Conservation (phyloP, 352 stramenopile genomes). For the Pythium utonaiense region DNA sequence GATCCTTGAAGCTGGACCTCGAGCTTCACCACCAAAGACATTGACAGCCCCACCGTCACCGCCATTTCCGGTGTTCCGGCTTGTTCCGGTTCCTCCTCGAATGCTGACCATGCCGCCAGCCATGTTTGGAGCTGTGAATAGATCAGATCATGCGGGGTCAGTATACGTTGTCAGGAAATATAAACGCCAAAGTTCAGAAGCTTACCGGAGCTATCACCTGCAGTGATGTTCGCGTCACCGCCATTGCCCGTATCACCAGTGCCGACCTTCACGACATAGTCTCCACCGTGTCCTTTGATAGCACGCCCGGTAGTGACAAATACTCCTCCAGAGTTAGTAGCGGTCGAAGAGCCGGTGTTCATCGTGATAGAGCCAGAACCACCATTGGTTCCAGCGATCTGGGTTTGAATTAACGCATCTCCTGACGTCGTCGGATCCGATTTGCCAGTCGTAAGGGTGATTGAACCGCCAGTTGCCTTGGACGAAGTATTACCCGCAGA, state of each 20-base stretch:
- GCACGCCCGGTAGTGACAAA: constrained; percentile 31
- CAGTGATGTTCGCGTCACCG: constrained; percentile 58
- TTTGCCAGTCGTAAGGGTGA: constrained; percentile 52
- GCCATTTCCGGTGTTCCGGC: constrained; percentile 38
- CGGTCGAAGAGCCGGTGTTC: constrained; percentile 32
- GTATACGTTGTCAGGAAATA: neutral
- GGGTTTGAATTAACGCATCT: constrained; percentile 52
- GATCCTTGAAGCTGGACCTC: constrained; percentile 34
- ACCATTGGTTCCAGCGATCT: constrained; percentile 43
- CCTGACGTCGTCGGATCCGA: constrained; percentile 59
- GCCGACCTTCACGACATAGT: constrained; percentile 33
- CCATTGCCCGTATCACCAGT: constrained; percentile 32
- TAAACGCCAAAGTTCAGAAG: neutral
- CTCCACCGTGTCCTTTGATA: constrained; percentile 41
- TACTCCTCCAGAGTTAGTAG: constrained; percentile 32
- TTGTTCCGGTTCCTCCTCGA: constrained; percentile 52
- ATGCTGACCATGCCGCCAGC: constrained; percentile 48
- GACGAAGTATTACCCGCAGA: constrained; percentile 66
- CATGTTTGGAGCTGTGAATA: constrained; percentile 29
- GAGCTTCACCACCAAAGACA: constrained; percentile 51
- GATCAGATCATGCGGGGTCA: too few species aligned
- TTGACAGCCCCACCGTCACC: constrained; percentile 57
- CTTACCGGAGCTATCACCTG: constrained; percentile 61
- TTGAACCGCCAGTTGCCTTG: constrained; percentile 46
- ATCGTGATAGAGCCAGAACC: constrained; percentile 48